phyloP scores from a whole-genome alignment of 1,139 yeast genomes.

The Yamadazyma kanchanaburiensis region DNA sequence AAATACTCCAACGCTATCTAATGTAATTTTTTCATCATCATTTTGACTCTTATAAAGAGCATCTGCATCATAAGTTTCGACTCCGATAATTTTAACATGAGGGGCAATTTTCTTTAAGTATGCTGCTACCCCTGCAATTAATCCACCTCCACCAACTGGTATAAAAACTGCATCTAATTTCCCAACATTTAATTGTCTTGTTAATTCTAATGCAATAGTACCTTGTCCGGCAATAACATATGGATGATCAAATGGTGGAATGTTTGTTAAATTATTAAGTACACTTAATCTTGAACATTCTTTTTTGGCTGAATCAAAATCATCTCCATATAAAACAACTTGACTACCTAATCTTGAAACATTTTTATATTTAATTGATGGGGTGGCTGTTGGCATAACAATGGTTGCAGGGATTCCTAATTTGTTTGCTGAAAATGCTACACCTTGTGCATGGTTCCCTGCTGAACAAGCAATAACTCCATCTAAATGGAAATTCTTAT shows the following conservation, averaged over 20 bases:
- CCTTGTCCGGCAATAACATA: slow-evolving; percentile 99
- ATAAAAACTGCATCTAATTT: slow-evolving; percentile 84
- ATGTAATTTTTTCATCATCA: slow-evolving; percentile 48
- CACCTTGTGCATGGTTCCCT: slow-evolving; percentile 99
- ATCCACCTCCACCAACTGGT: slow-evolving; percentile 97
- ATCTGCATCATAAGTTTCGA: slow-evolving; percentile 93
- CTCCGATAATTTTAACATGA: slow-evolving; percentile 91
- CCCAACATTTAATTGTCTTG: slow-evolving; percentile 79
- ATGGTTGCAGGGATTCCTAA: slow-evolving; percentile 90
- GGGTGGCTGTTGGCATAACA: slow-evolving; percentile 97
- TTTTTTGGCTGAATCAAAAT: slow-evolving; percentile 86
- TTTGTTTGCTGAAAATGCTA: slow-evolving; percentile 84
- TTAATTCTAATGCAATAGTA: slow-evolving; percentile 87
- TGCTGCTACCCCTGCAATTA: slow-evolving; percentile 85
- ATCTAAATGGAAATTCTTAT: slow-evolving; percentile 58
- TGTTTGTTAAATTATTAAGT: slow-evolving; percentile 74
- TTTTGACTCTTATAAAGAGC: slow-evolving; percentile 77
- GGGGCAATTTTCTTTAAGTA: slow-evolving; percentile 96
- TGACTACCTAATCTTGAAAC: slow-evolving; percentile 91
- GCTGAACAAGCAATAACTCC: slow-evolving; percentile 99
- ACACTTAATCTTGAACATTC: slow-evolving; percentile 75
- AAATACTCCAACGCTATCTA: slow-evolving; percentile 84
- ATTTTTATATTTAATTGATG: slow-evolving; percentile 87
- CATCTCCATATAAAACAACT: slow-evolving; percentile 90
- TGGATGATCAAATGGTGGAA: slow-evolving; percentile 98